Percentiles rank a stretch among this genome's conserved stretches.
Conservation (phyloP, 192 early-diverging fungal genomes). For the Oehlia diaphana region DNA sequence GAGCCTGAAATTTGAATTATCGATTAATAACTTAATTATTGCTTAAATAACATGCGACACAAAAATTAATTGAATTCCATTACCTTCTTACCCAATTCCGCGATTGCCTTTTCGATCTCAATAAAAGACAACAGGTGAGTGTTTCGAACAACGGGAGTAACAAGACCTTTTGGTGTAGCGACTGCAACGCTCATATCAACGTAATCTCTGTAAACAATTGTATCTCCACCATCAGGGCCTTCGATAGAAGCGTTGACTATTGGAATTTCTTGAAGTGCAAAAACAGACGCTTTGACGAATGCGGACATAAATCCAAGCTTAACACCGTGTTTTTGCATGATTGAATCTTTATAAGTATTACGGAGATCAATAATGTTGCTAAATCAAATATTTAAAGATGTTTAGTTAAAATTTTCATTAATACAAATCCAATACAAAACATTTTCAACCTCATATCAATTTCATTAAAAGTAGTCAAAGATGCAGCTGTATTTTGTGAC, state of each 20-base stretch:
- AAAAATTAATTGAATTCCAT: background rate
- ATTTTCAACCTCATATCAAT: slow-evolving; percentile 80
- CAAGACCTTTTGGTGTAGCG: slow-evolving; percentile 97
- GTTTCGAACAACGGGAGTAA: slow-evolving; percentile 95
- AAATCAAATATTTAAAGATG: background rate
- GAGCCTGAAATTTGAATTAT: slow-evolving; percentile 60
- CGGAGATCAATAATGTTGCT: slow-evolving; percentile 90
- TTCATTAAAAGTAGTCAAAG: slow-evolving; percentile 99
- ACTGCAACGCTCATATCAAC: slow-evolving; percentile 96
- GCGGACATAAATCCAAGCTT: slow-evolving; percentile 99
- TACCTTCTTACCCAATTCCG: slow-evolving; percentile 82
- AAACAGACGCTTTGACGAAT: slow-evolving; percentile 89
- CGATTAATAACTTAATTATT: background rate
- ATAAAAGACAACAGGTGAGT: slow-evolving; percentile 81
- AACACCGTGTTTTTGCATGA: slow-evolving; percentile 91
- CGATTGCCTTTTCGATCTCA: slow-evolving; percentile 89
- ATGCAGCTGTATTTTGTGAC: slow-evolving; percentile 94
- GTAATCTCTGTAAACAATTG: slow-evolving; percentile 91
- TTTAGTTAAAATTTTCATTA: background rate
- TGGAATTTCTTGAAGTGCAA: slow-evolving; percentile 87
- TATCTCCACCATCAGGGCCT: slow-evolving; percentile 56
- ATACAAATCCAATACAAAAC: background rate
- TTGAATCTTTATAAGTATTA: slow-evolving; percentile 89
- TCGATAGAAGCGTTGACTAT: slow-evolving; percentile 95
- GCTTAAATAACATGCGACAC: background rate